A percentile compares a stretch with the other conserved stretches of the same genome.
phyloP scores from a whole-genome alignment of 768 basidiomycete species.

The Trametes cubensis region DNA sequence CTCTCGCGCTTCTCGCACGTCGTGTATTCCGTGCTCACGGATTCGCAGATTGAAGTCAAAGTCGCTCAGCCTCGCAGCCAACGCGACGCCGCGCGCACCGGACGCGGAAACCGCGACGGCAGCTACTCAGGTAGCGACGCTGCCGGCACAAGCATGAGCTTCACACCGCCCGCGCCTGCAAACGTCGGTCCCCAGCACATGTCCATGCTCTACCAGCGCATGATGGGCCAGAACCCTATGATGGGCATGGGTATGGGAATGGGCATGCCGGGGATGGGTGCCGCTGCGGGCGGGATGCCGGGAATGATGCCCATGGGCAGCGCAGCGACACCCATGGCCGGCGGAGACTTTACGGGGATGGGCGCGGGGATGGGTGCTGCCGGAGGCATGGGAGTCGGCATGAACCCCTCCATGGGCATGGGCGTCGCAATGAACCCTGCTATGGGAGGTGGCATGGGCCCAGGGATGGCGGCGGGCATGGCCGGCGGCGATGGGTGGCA shows the following conservation, averaged over 20 bases:
- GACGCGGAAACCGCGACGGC: slow-evolving; percentile 20
- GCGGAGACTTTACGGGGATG: slow-evolving; percentile 25
- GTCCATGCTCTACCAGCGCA: slow-evolving; percentile 89
- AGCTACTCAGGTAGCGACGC: slow-evolving; percentile 39
- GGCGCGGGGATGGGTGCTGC: slow-evolving; percentile 23
- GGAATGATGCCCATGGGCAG: slow-evolving; percentile 30
- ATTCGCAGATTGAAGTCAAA: slow-evolving; percentile 87
- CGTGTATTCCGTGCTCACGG: neutral
- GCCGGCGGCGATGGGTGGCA: slow-evolving; percentile 26
- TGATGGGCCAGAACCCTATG: slow-evolving; percentile 55
- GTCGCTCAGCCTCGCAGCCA: slow-evolving; percentile 88
- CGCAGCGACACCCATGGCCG: slow-evolving; percentile 23
- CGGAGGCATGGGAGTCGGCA: slow-evolving; percentile 27
- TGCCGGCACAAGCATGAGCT: slow-evolving; percentile 30
- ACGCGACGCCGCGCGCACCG: slow-evolving; percentile 50
- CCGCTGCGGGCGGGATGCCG: slow-evolving; percentile 34
- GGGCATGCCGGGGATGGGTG: slow-evolving; percentile 32
- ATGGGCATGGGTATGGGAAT: slow-evolving; percentile 42
- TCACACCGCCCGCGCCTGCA: slow-evolving; percentile 38
- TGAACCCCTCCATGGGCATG: slow-evolving; percentile 38
- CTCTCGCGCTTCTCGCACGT: neutral
- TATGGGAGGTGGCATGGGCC: slow-evolving; percentile 52
- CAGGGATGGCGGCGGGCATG: slow-evolving; percentile 26
- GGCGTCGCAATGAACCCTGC: slow-evolving; percentile 20
- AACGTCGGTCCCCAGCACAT: slow-evolving; percentile 92